Evolutionary conservation across 768 basidiomycete genomes (phyloP).

Genomic region (Leccinum rimulosum): DNA sequence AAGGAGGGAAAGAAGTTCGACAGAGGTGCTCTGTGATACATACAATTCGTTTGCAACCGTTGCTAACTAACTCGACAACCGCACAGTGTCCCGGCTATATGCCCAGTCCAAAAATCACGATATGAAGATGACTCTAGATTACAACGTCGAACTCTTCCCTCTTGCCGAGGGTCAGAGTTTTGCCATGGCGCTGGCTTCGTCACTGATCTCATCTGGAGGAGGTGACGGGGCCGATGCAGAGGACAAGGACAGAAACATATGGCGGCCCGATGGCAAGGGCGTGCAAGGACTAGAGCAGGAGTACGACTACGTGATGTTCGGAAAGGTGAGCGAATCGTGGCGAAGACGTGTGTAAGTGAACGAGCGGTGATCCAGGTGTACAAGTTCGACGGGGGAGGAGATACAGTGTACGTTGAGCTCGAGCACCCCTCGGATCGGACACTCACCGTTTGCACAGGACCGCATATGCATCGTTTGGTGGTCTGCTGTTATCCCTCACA

Average conservation of each 20-base stretch:
- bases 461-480: constrained; percentile 95
- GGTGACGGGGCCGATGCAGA: constrained; percentile 54
- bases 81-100: constrained; percentile 83
- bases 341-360: constrained; percentile 1
- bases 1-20: constrained; percentile 98
- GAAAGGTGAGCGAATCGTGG: constrained; percentile 60
- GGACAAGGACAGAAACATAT: constrained; percentile 75
- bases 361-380: constrained; percentile 63
- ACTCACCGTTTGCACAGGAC: constrained; percentile 51
- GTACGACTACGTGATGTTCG: constrained; percentile 99
- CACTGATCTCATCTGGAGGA: constrained; percentile 56
- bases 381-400: constrained; percentile 88
- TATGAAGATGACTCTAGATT: constrained; percentile 92
- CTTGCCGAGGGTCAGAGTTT: constrained; percentile 67
- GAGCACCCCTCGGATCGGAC: neutral
- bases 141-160: constrained; percentile 89
- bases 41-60: neutral
- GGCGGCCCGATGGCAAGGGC: constrained; percentile 84
- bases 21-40: constrained; percentile 58
- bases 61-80: constrained; percentile 13
- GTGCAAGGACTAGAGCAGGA: constrained; percentile 85
- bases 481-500: constrained; percentile 89
- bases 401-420: constrained; percentile 63
- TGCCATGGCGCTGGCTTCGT: constrained; percentile 83
- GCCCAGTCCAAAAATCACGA: constrained; percentile 88